Evolutionary conservation across 2,329 filamentous ascomycete species (phyloP).

Genomic region (Trichoderma atrobrunneum): DNA sequence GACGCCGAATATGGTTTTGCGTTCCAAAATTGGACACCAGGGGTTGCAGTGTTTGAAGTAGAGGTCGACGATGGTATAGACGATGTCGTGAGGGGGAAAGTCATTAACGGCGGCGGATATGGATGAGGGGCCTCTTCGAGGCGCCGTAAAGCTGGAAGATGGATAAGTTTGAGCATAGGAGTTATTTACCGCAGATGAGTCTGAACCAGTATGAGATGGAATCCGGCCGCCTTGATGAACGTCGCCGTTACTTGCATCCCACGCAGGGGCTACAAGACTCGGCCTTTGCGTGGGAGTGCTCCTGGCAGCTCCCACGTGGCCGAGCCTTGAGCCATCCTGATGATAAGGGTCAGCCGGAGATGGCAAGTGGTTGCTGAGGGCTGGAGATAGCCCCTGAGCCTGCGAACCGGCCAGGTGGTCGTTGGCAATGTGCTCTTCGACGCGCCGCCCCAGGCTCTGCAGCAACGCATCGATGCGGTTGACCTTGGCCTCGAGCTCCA

Average conservation of each 20-base stretch:
- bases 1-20: conserved; percentile 40
- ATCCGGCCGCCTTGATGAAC: conserved; percentile 4
- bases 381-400: conserved; percentile 30
- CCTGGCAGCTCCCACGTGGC: conserved; percentile 11
- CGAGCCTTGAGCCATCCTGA: conserved; percentile 1
- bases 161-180: conserved; percentile 9
- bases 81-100: conserved; percentile 57
- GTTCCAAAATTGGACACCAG: conserved; percentile 50
- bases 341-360: conserved; percentile 30
- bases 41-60: conserved; percentile 65
- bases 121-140: conserved; percentile 27
- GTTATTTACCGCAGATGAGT: background rate
- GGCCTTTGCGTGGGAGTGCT: conserved; percentile 12
- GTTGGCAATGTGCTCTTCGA: conserved; percentile 42
- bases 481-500: conserved; percentile 57
- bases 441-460: conserved; percentile 41
- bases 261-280: conserved; percentile 6
- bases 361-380: conserved; percentile 37
- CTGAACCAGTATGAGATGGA: background rate
- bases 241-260: conserved; percentile 5
- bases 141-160: conserved; percentile 6
- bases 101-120: conserved; percentile 45
- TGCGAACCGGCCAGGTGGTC: conserved; percentile 29
- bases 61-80: conserved; percentile 58
- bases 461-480: conserved; percentile 50